Conservation (phyloP, 495 filamentous ascomycete genomes). For the Aspergillus ostianus region DNA sequence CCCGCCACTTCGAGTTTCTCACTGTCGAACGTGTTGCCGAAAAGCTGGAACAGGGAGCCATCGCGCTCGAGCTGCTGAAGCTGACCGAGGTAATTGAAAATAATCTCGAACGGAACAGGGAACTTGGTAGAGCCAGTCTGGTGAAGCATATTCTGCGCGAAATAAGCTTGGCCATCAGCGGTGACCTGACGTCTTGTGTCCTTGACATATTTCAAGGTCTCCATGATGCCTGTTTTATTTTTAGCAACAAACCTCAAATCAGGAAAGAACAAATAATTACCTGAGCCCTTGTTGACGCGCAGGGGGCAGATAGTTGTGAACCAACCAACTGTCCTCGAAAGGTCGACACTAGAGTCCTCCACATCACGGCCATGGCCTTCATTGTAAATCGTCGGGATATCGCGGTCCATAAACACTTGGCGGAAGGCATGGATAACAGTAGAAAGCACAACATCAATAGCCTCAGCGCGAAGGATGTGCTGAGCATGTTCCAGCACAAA, state of each 20-base stretch:
- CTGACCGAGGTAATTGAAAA: conserved; percentile 66
- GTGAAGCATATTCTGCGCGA: conserved; percentile 50
- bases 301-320: conserved; percentile 58
- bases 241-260: neutral
- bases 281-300: conserved; percentile 25
- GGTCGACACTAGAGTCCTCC: conserved; percentile 48
- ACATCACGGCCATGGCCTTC: conserved; percentile 59
- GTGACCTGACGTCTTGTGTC: conserved; percentile 41
- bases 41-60: conserved; percentile 58
- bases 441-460: conserved; percentile 53
- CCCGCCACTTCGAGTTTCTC: conserved; percentile 42
- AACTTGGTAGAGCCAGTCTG: conserved; percentile 43
- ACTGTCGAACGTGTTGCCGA: conserved; percentile 48
- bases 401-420: conserved; percentile 50
- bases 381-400: conserved; percentile 52
- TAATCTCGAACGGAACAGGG: conserved; percentile 61
- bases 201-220: conserved; percentile 46
- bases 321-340: conserved; percentile 60
- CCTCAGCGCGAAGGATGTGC: conserved; percentile 47
- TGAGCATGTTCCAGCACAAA: conserved; percentile 45
- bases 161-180: conserved; percentile 45
- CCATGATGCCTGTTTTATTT: conserved; percentile 24
- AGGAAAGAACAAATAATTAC: conserved; percentile 18
- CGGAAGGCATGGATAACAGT: conserved; percentile 51
- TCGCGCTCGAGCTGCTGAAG: conserved; percentile 58